Base-by-base conservation (phyloP, 2,329 filamentous ascomycete genomes). In the Xylariaceae sp. region DNA sequence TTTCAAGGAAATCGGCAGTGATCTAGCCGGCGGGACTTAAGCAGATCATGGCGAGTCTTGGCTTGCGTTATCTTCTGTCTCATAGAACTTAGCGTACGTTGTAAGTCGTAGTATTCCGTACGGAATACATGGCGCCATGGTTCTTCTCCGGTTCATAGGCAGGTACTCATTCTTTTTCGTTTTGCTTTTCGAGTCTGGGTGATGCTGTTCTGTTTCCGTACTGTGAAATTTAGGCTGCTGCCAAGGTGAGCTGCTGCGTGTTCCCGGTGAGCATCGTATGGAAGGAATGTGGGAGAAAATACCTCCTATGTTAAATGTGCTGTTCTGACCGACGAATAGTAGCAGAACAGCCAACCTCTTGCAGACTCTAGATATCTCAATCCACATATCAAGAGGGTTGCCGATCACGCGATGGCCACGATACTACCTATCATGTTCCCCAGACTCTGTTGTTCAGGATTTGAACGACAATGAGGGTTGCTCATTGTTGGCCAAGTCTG, bases 1-100 rank as follows among this genome's bases (percentile, higher is more conserved):
- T 45, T 63, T 61, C 56, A 56, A 61, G 60, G 51, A 61, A 61
- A 48, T 54, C 61, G 56, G 58, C 56, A 56, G 48, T 56, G 44
- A 50, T 61, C 53, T 47, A 58, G 52, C 58, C 13, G 13, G 41
- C 6, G 48, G n/a, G 35, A 55, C 3, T 35, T 51, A 53, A 49
- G 18, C 23, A 17, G 55, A 55, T 39, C 35, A 58, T 51, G 23
- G 34, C 56, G 51, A 51, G 57, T 52, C 60, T 62, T 64, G 57
- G 60, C 60, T 56, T 47, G 55, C 57, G 53, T 60, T 61, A 56
- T 57, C 53, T 59, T 41, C 34, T 52, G 53, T n/a, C 62, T 30
- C 23, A 30, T 30, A 30, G 23, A 5, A 30, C 23, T 8, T 41
- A 13, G 37, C 11, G 11, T 41, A 13, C 37, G 11, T 9, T 41